Evolutionary conservation across 2,329 filamentous ascomycete species (phyloP).

Genomic region (Aspergillus ruber): DNA sequence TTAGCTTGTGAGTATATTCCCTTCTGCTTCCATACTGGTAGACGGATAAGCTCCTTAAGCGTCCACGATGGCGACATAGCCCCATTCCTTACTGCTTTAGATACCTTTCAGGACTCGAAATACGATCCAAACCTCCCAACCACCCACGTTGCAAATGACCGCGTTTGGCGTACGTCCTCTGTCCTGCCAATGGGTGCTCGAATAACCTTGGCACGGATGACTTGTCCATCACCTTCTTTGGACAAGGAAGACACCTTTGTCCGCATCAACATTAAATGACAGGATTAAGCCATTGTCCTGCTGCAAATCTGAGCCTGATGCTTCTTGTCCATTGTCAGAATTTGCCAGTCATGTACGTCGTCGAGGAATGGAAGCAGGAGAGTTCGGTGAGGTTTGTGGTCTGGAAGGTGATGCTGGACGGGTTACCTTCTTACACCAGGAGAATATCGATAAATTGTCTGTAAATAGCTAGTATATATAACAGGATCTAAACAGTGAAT

Average conservation of each 20-base stretch:
- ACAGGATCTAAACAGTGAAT: no score
- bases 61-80: conserved; percentile 56
- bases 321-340: conserved; percentile 41
- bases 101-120: conserved; percentile 40
- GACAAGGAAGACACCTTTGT: conserved; percentile 34
- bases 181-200: conserved; percentile 54
- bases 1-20: conserved; percentile 47
- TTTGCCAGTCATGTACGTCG: conserved; percentile 38
- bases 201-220: conserved; percentile 49
- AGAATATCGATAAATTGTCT: conserved; percentile 1
- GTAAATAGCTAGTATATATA: no score
- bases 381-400: conserved; percentile 46
- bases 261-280: conserved; percentile 54
- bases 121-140: conserved; percentile 40
- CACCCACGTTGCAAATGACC: conserved; percentile 37
- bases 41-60: conserved; percentile 11
- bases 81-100: conserved; percentile 48
- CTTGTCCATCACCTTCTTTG: conserved; percentile 27
- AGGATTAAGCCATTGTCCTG: conserved; percentile 46
- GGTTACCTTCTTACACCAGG: conserved; percentile 48
- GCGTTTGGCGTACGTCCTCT: conserved; percentile 51
- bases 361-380: conserved; percentile 39
- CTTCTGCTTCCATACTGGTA: not conserved
- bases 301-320: conserved; percentile 43
- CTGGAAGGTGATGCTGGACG: conserved; percentile 34